These are phyloP conservation scores for Rhynchospora tenuis DNA, from an alignment of 176 grass and related monocot species.

Conservation along the genomic window DNA sequence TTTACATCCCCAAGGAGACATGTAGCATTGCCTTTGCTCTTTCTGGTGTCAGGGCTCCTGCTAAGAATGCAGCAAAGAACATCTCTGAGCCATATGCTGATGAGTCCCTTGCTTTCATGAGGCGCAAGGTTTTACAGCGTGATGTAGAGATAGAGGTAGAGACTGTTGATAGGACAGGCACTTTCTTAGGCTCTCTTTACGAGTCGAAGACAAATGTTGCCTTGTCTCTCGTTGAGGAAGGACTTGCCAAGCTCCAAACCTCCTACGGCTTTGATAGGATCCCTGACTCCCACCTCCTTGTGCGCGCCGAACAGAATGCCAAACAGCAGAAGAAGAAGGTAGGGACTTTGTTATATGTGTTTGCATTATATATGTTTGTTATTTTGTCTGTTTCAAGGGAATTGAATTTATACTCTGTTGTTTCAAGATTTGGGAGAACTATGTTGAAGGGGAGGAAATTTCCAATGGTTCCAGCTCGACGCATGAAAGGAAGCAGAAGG, in stretches of 20 bases:
- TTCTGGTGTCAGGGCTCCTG: slow-evolving; percentile 91
- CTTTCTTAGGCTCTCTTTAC: slow-evolving; percentile 89
- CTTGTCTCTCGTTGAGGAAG: slow-evolving; percentile 69
- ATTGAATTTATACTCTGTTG: not conserved
- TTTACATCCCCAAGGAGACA: slow-evolving; percentile 95
- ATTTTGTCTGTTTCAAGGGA: not conserved
- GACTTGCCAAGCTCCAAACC: slow-evolving; percentile 70
- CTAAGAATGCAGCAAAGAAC: slow-evolving; percentile 31
- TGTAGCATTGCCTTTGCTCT: slow-evolving; percentile 96
- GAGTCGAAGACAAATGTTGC: slow-evolving; percentile 83
- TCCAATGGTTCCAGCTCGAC: slow-evolving; percentile 49
- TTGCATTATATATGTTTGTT: not conserved
- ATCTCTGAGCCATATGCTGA: slow-evolving; percentile 64
- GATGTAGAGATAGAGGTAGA: slow-evolving; percentile 99
- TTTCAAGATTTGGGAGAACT: slow-evolving; percentile 94
- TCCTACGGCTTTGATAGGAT: slow-evolving; percentile 84
- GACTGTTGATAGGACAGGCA: slow-evolving; percentile 85
- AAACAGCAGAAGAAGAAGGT: slow-evolving; percentile 89
- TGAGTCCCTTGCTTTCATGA: slow-evolving; percentile 98
- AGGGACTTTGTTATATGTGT: not conserved
- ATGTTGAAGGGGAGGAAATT: slow-evolving; percentile 74
- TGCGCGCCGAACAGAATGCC: slow-evolving; percentile 72
- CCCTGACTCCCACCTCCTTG: slow-evolving; percentile 56
- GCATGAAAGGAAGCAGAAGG: slow-evolving; percentile 70
- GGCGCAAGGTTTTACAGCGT: slow-evolving; percentile 75